These are phyloP conservation scores for Podospora pseudocomata DNA, from an alignment of 495 filamentous ascomycete species.

Conservation along the genomic window DNA sequence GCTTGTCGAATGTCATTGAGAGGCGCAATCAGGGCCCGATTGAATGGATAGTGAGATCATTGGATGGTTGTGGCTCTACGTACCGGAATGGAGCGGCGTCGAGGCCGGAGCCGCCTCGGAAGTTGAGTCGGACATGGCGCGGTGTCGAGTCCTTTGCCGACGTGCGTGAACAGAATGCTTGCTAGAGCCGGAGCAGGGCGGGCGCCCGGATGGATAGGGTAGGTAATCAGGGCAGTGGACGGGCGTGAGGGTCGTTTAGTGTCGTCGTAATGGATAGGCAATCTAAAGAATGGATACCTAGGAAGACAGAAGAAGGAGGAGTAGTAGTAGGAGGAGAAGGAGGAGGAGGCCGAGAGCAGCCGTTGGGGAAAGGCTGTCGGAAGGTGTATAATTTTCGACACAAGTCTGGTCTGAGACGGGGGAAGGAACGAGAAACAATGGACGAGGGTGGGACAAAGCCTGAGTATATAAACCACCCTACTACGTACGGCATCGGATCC, in stretches of 20 bases:
- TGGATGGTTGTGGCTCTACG: background rate
- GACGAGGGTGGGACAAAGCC: slow-evolving; percentile 16
- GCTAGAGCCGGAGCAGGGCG: background rate
- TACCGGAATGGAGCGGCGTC: background rate
- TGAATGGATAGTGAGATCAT: background rate
- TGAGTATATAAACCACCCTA: slow-evolving; percentile 11
- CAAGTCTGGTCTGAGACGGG: slow-evolving; percentile 5
- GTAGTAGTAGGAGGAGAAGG: too few species aligned
- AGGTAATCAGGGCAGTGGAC: background rate
- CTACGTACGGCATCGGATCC: background rate
- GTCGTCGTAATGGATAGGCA: background rate
- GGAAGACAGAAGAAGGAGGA: too few species aligned
- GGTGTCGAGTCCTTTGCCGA: background rate
- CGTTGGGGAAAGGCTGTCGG: background rate
- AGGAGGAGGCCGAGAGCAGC: background rate
- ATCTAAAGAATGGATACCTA: background rate
- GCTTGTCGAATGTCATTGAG: background rate
- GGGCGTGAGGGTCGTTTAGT: background rate
- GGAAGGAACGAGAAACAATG: slow-evolving; percentile 6
- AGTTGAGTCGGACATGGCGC: background rate
- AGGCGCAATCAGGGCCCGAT: background rate
- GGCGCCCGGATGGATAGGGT: background rate
- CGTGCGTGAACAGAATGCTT: background rate
- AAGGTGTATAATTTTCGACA: slow-evolving; percentile 2
- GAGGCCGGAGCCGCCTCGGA: background rate